Percentiles rank a stretch among this genome's conserved stretches.
Evolutionary conservation across 2,329 filamentous ascomycete genomes (phyloP).

Genomic region (Sporothrix globosa): DNA sequence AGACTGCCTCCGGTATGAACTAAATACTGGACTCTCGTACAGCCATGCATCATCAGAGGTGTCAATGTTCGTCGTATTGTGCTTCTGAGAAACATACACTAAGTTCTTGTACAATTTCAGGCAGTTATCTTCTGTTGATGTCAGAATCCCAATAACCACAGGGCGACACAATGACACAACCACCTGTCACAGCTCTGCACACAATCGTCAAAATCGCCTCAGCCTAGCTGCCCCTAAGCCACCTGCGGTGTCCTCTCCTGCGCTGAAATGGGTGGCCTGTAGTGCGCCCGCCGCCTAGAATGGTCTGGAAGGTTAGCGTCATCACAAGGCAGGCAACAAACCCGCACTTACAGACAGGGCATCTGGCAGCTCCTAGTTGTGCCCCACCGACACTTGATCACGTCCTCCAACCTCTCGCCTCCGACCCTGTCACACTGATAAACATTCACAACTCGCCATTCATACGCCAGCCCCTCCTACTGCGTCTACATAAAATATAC

Average conservation of each 20-base stretch:
- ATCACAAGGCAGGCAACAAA: constrained; percentile 1
- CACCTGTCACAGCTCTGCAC: too few relatives aligned
- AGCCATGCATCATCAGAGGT: too few relatives aligned
- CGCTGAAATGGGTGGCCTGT: neutral
- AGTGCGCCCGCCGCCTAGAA: constrained; percentile 4
- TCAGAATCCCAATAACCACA: too few relatives aligned
- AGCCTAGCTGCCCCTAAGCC: neutral
- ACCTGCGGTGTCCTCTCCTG: neutral
- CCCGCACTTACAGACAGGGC: neutral
- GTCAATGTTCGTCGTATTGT: too few relatives aligned
- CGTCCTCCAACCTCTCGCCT: neutral
- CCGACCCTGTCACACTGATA: neutral
- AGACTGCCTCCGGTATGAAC: too few relatives aligned
- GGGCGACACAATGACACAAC: too few relatives aligned
- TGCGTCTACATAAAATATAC: neutral
- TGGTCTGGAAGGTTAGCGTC: constrained; percentile 16
- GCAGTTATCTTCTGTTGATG: too few relatives aligned
- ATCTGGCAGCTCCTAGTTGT: neutral
- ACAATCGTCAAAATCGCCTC: neutral
- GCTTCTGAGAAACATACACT: too few relatives aligned
- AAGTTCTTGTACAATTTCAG: too few relatives aligned
- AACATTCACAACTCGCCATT: neutral
- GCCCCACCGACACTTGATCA: neutral
- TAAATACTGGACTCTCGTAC: too few relatives aligned
- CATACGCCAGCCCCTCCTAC: neutral